Evolutionary conservation across 345 rosid species (phyloP).

Genomic region (Linum trigynum): DNA sequence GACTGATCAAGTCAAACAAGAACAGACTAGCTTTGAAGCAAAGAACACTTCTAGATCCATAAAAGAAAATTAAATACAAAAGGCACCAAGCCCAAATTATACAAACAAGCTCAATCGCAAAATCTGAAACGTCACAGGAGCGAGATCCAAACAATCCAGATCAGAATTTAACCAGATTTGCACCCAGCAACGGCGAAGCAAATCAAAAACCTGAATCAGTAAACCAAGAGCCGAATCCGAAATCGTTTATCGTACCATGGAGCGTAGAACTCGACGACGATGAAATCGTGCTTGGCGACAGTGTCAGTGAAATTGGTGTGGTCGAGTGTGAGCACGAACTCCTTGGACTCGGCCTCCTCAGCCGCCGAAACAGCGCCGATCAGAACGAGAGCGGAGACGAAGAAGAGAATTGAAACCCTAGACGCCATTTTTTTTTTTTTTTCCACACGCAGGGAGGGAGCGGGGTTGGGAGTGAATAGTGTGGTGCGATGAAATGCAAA

Average conservation of each 20-base stretch:
- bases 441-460: not conserved
- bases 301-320: constrained; percentile 80
- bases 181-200: not conserved
- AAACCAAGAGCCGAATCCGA: not conserved
- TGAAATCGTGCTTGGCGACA: constrained; percentile 61
- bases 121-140: not conserved
- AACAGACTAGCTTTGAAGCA: too few relatives aligned
- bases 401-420: constrained; percentile 27
- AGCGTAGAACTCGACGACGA: constrained; percentile 96
- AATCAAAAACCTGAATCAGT: not conserved
- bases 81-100: too few relatives aligned
- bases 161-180: not conserved
- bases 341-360: constrained; percentile 35
- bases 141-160: not conserved
- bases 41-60: too few relatives aligned
- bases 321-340: constrained; percentile 76
- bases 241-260: constrained; percentile 49
- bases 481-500: not conserved
- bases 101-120: not conserved
- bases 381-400: constrained; percentile 24
- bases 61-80: too few relatives aligned
- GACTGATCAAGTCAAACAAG: not conserved
- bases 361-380: constrained; percentile 32
- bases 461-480: too few relatives aligned
- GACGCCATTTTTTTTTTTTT: constrained; percentile 36